Conservation (phyloP, 164 flowering plant species). For the Buxus sempervirens region DNA sequence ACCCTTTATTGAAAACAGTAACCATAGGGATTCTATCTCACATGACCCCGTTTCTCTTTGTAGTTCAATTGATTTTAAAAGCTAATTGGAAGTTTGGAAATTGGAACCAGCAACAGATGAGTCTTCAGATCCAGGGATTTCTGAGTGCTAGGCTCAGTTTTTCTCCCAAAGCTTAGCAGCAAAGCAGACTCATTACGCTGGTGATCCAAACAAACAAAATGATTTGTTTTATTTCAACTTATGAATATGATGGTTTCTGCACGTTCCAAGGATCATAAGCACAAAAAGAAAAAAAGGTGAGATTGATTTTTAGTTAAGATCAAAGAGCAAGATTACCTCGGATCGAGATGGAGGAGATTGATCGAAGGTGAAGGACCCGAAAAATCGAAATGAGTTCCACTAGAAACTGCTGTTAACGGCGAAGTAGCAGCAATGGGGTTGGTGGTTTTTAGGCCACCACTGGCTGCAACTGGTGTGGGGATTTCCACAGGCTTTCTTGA, state of each 20-base stretch:
- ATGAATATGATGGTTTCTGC: background rate
- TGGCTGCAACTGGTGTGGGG: conserved; percentile 40
- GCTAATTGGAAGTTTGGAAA: too few relatives aligned
- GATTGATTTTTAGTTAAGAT: background rate
- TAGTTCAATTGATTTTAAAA: too few relatives aligned
- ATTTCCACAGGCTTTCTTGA: conserved; percentile 99
- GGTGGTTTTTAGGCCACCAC: conserved; percentile 15
- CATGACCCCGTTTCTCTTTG: too few relatives aligned
- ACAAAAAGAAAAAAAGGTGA: too few relatives aligned
- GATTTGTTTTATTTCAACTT: background rate
- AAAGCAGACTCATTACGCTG: too few relatives aligned
- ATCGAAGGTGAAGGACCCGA: conserved; percentile 37
- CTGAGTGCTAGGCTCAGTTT: too few relatives aligned
- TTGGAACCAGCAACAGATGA: too few relatives aligned
- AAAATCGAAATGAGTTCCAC: conserved; percentile 28
- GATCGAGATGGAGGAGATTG: conserved; percentile 46
- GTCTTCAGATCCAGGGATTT: too few relatives aligned
- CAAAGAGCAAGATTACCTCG: conserved; percentile 33
- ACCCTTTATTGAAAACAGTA: too few relatives aligned
- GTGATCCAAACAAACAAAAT: background rate
- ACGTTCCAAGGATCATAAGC: too few relatives aligned
- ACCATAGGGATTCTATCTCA: too few relatives aligned
- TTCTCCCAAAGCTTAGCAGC: too few relatives aligned
- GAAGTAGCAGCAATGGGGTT: conserved; percentile 9
- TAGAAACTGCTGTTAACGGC: conserved; percentile 13